These are phyloP conservation scores for Alternaria longipes DNA, from an alignment of 2,329 filamentous ascomycete species.

Conservation along the genomic window DNA sequence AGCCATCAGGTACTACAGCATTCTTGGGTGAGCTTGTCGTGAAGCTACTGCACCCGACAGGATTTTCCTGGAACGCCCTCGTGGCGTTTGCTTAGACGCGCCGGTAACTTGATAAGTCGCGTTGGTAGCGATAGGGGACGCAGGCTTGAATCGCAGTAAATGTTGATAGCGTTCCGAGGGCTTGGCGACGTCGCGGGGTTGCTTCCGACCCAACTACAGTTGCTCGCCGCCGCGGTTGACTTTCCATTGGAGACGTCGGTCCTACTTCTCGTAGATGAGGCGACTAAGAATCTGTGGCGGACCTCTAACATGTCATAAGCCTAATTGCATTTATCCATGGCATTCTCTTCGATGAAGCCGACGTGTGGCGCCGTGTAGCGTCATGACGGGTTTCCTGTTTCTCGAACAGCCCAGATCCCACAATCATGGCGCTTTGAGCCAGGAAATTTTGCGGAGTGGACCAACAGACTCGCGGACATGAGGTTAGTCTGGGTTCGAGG, in stretches of 20 bases:
- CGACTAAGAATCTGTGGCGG: background rate
- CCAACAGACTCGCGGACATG: background rate
- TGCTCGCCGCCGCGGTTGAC: background rate
- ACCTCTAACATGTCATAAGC: background rate
- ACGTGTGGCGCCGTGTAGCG: background rate
- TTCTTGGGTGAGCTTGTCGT: background rate
- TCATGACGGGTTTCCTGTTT: background rate
- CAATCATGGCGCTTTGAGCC: background rate
- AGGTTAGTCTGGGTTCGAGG: background rate
- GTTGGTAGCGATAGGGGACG: background rate
- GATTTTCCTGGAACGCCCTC: background rate
- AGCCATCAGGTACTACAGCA: background rate
- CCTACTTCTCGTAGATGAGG: background rate
- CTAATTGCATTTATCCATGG: background rate
- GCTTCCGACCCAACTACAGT: background rate
- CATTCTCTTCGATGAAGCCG: background rate
- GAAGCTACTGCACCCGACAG: background rate
- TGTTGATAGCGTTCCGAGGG: background rate
- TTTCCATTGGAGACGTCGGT: background rate
- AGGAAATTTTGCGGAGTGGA: background rate
- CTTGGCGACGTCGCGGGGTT: conserved; percentile 8
- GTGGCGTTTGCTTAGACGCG: background rate
- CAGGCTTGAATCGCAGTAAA: conserved; percentile 2
- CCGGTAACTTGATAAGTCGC: background rate
- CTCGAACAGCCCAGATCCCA: background rate